Percentiles rank a stretch among this genome's conserved stretches.
Evolutionary conservation across 345 rosid species (phyloP).

Genomic region (Aethionema arabicum): DNA sequence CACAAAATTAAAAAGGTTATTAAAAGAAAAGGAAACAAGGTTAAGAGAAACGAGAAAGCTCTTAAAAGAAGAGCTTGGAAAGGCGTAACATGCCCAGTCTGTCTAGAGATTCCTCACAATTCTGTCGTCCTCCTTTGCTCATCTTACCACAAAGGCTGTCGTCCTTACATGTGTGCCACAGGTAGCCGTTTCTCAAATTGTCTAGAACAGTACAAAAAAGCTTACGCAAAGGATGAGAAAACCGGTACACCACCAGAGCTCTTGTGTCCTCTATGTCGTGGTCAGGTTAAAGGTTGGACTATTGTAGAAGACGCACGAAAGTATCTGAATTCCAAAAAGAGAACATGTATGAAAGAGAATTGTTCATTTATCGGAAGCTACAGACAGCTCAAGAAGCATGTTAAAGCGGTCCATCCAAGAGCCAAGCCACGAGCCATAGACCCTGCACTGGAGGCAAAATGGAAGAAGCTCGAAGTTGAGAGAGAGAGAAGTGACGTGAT

Average conservation of each 20-base stretch:
- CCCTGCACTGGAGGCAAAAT: slow-evolving; percentile 67
- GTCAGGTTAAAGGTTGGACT: slow-evolving; percentile 92
- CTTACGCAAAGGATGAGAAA: slow-evolving; percentile 56
- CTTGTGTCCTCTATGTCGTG: slow-evolving; percentile 82
- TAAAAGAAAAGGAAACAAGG: slow-evolving; percentile 33
- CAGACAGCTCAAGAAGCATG: slow-evolving; percentile 71
- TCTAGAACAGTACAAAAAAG: slow-evolving; percentile 84
- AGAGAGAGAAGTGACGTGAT: slow-evolving; percentile 72
- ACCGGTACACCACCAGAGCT: slow-evolving; percentile 57
- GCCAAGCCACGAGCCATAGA: slow-evolving; percentile 78
- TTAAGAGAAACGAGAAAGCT: slow-evolving; percentile 38
- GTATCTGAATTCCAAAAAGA: slow-evolving; percentile 59
- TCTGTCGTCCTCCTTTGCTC: slow-evolving; percentile 82
- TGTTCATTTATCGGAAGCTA: slow-evolving; percentile 67
- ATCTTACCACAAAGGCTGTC: slow-evolving; percentile 83
- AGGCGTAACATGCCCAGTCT: slow-evolving; percentile 65
- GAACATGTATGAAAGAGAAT: slow-evolving; percentile 74
- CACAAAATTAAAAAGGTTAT: slow-evolving; percentile 34
- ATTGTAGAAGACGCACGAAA: slow-evolving; percentile 69
- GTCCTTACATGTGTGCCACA: slow-evolving; percentile 90
- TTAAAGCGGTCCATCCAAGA: slow-evolving; percentile 66
- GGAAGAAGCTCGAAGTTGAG: slow-evolving; percentile 73
- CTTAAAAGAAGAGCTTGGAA: slow-evolving; percentile 63
- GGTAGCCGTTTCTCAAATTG: slow-evolving; percentile 76
- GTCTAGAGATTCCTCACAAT: slow-evolving; percentile 81